Conservation (phyloP, 345 rosid species). For the Salix brachista region DNA sequence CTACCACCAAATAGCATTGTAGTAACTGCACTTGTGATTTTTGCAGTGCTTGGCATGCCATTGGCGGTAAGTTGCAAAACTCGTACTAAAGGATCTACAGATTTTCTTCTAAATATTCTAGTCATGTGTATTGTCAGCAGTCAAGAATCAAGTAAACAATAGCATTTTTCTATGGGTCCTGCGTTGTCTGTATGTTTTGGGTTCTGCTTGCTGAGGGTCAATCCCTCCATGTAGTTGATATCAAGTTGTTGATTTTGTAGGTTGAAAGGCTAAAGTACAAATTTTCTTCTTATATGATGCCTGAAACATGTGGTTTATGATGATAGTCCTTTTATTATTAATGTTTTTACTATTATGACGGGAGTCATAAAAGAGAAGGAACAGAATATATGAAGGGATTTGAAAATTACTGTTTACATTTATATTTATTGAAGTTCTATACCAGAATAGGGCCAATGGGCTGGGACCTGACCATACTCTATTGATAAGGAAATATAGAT, state of each 20-base stretch:
- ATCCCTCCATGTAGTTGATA: constrained; percentile 1
- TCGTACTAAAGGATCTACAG: not conserved
- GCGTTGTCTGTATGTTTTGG: not conserved
- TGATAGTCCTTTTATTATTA: not conserved
- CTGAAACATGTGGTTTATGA: not conserved
- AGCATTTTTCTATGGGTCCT: not conserved
- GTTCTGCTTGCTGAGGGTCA: constrained; percentile 2
- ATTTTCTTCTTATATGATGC: not conserved
- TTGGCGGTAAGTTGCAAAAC: constrained; percentile 65
- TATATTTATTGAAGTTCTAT: not conserved
- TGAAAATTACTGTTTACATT: not conserved
- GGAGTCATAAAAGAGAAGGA: too few relatives aligned
- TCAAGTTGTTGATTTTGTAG: not conserved
- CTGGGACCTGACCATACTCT: constrained; percentile 4
- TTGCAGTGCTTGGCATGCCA: constrained; percentile 82
- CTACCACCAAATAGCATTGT: constrained; percentile 71
- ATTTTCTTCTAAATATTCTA: constrained; percentile 1
- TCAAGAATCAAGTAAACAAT: not conserved
- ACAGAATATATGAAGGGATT: not conserved
- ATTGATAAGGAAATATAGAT: not conserved
- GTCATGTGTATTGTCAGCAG: not conserved
- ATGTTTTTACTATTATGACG: too few relatives aligned
- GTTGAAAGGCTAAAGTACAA: not conserved
- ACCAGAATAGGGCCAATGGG: not conserved
- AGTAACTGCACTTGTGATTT: constrained; percentile 54